Conservation (phyloP, 148 eudicot species). For the Gaultheria prostrata region DNA sequence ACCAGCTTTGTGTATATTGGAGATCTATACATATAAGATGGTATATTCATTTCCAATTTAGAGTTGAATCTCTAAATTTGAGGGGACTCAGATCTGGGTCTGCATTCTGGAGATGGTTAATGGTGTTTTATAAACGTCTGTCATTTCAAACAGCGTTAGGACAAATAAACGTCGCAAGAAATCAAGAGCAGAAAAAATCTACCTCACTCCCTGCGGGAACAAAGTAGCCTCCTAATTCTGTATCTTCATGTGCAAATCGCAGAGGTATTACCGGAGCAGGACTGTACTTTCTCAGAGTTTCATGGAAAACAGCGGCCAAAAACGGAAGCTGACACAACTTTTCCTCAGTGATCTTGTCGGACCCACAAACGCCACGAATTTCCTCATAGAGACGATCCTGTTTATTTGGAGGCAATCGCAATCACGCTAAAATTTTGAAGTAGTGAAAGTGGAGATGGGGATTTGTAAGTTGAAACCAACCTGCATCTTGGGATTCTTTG, state of each 20-base stretch:
- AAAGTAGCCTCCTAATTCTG: slow-evolving; percentile 71
- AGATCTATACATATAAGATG: not conserved
- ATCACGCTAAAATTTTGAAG: not conserved
- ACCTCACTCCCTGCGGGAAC: slow-evolving; percentile 92
- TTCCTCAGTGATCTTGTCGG: slow-evolving; percentile 58
- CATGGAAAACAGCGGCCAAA: slow-evolving; percentile 75
- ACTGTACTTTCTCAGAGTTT: slow-evolving; percentile 77
- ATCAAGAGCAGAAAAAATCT: not conserved
- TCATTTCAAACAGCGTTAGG: too few relatives aligned
- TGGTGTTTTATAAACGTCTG: too few relatives aligned
- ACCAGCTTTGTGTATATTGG: not conserved
- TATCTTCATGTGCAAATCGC: slow-evolving; percentile 72
- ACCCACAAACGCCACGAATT: slow-evolving; percentile 60
- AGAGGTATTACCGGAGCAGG: slow-evolving; percentile 79
- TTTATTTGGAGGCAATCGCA: not conserved
- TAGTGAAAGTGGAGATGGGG: too few relatives aligned
- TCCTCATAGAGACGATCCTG: slow-evolving; percentile 63
- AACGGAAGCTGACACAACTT: slow-evolving; percentile 64
- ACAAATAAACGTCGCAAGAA: not conserved
- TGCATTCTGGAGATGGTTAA: not conserved
- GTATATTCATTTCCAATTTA: not conserved
- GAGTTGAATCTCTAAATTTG: not conserved
- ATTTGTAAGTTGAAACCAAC: slow-evolving; percentile 25
- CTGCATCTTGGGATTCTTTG: slow-evolving; percentile 71
- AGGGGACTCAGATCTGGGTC: not conserved